These are phyloP conservation scores for Termitomyces sp. DNA, from an alignment of 768 basidiomycete genomes.

Conservation along the genomic window DNA sequence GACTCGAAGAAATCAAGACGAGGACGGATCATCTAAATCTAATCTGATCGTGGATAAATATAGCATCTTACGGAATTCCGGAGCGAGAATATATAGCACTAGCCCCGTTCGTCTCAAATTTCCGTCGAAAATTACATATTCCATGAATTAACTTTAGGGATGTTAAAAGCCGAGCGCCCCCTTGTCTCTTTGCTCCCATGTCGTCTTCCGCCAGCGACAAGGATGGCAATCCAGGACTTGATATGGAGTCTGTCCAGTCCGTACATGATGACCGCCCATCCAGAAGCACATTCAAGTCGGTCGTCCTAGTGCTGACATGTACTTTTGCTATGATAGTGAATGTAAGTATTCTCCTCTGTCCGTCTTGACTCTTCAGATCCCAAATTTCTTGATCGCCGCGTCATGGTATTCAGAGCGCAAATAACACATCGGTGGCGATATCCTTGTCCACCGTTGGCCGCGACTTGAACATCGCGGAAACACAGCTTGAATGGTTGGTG, in stretches of 20 bases:
- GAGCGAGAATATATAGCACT: background rate
- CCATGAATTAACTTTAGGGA: background rate
- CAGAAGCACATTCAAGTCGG: constrained; percentile 16
- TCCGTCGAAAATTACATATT: background rate
- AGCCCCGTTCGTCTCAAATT: background rate
- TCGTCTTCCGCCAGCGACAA: constrained; percentile 8
- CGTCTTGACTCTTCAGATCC: background rate
- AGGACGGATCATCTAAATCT: background rate
- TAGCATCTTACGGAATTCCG: background rate
- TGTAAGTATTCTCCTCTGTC: constrained; percentile 6
- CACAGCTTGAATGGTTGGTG: constrained; percentile 59
- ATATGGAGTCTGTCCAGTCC: background rate
- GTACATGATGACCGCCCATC: background rate
- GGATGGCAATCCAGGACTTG: constrained; percentile 1
- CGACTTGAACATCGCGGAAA: constrained; percentile 42
- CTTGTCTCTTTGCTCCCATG: constrained; percentile 3
- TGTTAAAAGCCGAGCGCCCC: background rate
- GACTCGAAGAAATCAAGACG: background rate
- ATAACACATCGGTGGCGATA: constrained; percentile 43
- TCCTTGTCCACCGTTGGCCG: constrained; percentile 46
- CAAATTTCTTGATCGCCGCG: background rate
- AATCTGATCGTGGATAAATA: constrained; percentile 2
- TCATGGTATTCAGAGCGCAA: constrained; percentile 25
- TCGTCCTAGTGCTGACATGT: constrained; percentile 19
- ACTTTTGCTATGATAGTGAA: constrained; percentile 22